These are phyloP conservation scores for Xylaria castorea DNA, from an alignment of 495 filamentous ascomycete species.

Conservation along the genomic window DNA sequence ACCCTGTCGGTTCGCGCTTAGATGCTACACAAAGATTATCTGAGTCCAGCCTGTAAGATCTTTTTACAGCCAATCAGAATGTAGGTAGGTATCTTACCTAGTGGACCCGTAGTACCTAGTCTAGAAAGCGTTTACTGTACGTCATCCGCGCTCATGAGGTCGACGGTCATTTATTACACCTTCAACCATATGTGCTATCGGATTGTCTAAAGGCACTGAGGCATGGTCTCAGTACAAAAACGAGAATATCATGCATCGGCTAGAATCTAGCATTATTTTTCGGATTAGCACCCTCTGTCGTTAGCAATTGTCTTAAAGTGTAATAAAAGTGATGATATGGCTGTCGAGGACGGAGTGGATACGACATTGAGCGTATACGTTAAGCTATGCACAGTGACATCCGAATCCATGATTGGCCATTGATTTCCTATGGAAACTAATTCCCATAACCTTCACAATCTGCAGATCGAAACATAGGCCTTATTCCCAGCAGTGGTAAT, in stretches of 20 bases:
- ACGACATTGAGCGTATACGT: background rate
- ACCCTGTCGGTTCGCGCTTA: background rate
- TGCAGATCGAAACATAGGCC: background rate
- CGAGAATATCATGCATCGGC: background rate
- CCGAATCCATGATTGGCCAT: background rate
- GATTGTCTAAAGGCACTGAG: background rate
- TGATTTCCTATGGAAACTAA: background rate
- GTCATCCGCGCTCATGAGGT: background rate
- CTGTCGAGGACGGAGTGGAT: background rate
- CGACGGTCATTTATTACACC: background rate
- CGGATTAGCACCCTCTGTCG: background rate
- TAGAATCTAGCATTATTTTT: background rate
- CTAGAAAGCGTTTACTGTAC: background rate
- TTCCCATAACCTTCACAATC: background rate
- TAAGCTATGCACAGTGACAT: background rate
- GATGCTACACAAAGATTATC: background rate
- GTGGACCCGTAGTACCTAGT: no score
- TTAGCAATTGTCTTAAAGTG: background rate
- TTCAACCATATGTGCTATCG: background rate
- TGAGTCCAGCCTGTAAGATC: background rate
- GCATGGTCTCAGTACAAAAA: background rate
- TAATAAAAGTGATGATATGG: background rate
- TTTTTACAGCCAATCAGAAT: slow-evolving; percentile 6
- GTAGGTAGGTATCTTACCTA: no score
- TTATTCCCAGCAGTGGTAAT: background rate